Evolutionary conservation across 1,139 yeast genomes (phyloP).

Genomic region (Sugiyamaella sp.): DNA sequence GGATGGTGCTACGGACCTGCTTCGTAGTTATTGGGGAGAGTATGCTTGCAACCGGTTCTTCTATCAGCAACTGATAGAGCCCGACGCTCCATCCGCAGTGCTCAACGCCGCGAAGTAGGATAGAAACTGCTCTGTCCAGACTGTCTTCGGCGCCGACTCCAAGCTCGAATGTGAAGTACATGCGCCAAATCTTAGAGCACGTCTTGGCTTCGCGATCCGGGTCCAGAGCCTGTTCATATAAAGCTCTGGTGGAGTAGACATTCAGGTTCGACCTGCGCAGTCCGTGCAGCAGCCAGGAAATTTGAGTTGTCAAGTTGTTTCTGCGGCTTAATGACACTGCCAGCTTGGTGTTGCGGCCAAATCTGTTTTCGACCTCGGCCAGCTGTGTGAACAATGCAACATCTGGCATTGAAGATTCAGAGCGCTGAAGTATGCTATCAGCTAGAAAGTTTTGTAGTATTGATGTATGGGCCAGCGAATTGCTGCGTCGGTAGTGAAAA

Average conservation of each 20-base stretch:
- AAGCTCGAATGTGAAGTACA: conserved; percentile 13
- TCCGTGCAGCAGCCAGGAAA: conserved; percentile 9
- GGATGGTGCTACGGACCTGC: background rate
- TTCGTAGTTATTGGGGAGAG: conserved; percentile 2
- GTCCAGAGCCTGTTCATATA: conserved; percentile 8
- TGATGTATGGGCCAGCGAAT: background rate
- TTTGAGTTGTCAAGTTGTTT: conserved; percentile 2
- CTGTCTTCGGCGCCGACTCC: background rate
- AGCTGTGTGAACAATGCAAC: background rate
- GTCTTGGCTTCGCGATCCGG: conserved; percentile 5
- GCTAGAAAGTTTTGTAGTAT: conserved; percentile 7
- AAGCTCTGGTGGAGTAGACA: background rate
- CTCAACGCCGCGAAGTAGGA: conserved; percentile 6
- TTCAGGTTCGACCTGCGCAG: conserved; percentile 1
- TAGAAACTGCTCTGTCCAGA: conserved; percentile 8
- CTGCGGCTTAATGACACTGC: background rate
- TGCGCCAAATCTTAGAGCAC: conserved; percentile 2
- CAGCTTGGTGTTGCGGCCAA: conserved; percentile 1
- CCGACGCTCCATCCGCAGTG: conserved; percentile 13
- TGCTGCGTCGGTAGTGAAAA: background rate
- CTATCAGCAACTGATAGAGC: background rate
- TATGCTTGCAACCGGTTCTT: conserved; percentile 6
- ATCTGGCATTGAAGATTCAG: conserved; percentile 7
- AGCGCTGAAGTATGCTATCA: background rate
- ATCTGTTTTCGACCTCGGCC: conserved; percentile 11